phyloP scores from a whole-genome alignment of 2,329 filamentous ascomycete genomes.

The Exophiala calicioides region DNA sequence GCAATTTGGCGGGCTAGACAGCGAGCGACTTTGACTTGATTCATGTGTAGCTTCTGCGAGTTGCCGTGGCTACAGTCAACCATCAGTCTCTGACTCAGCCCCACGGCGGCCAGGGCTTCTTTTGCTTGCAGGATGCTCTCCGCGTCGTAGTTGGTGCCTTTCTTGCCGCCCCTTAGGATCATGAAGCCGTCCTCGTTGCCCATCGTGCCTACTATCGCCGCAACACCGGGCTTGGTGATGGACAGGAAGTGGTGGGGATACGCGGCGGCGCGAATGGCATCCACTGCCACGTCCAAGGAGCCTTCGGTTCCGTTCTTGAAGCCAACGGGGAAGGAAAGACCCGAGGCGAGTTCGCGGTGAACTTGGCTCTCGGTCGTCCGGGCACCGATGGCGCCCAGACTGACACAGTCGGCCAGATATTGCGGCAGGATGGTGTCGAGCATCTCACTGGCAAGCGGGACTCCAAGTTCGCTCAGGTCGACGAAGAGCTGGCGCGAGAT shows the following conservation, averaged over 20 bases:
- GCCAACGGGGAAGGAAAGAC: slow-evolving; percentile 93
- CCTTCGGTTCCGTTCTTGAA: slow-evolving; percentile 99
- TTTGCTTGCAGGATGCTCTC: slow-evolving; percentile 78
- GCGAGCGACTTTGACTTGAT: slow-evolving; percentile 91
- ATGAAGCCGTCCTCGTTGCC: slow-evolving; percentile 98
- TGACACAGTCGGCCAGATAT: slow-evolving; percentile 94
- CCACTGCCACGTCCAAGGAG: slow-evolving; percentile 84
- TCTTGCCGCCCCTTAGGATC: slow-evolving; percentile 86
- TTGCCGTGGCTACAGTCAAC: slow-evolving; percentile 98
- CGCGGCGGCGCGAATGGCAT: slow-evolving; percentile 77
- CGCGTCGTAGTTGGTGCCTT: slow-evolving; percentile 90
- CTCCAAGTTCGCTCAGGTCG: slow-evolving; percentile 80
- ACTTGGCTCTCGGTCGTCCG: slow-evolving; percentile 95
- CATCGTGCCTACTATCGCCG: slow-evolving; percentile 87
- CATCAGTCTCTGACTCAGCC: slow-evolving; percentile 88
- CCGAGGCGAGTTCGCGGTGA: slow-evolving; percentile 92
- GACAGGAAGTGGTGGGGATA: slow-evolving; percentile 90
- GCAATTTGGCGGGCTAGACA: slow-evolving; percentile 80
- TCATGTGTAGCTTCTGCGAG: slow-evolving; percentile 95
- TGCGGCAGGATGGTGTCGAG: slow-evolving; percentile 98
- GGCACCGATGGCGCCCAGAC: slow-evolving; percentile 91
- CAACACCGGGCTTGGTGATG: slow-evolving; percentile 92
- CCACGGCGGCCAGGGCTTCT: slow-evolving; percentile 77
- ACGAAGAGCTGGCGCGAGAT: slow-evolving; percentile 91
- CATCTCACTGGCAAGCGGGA: slow-evolving; percentile 98